A percentile compares a stretch with the other conserved stretches of the same genome.
These are phyloP conservation scores for Exsudoporus frostii DNA, from an alignment of 768 basidiomycete species.

Conservation along the genomic window DNA sequence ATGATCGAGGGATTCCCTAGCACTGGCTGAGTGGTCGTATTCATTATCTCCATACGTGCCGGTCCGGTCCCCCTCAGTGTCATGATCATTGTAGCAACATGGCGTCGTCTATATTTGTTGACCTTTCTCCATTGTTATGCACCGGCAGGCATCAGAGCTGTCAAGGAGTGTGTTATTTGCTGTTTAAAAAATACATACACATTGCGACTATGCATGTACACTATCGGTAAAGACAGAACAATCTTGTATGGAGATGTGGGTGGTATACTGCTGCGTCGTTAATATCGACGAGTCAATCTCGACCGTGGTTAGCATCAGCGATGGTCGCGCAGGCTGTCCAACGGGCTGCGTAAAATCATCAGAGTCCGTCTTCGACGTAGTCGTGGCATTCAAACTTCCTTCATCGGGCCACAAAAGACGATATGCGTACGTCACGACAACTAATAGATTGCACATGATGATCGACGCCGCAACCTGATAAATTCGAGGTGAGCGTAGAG, in stretches of 20 bases:
- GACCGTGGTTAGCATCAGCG: not conserved
- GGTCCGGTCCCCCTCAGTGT: too few relatives aligned
- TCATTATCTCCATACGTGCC: too few relatives aligned
- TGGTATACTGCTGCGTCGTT: not conserved
- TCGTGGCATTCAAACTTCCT: not conserved
- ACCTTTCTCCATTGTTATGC: not conserved
- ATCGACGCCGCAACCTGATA: constrained; percentile 5
- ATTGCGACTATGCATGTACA: not conserved
- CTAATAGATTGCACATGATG: constrained; percentile 17
- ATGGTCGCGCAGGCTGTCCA: not conserved
- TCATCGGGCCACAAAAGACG: not conserved
- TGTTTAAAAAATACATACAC: not conserved
- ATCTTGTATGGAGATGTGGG: not conserved
- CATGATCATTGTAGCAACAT: too few relatives aligned
- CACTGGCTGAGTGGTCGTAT: not conserved
- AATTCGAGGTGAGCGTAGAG: not conserved
- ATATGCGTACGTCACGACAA: constrained; percentile 16
- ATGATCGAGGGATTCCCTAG: too few relatives aligned
- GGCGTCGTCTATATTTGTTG: not conserved
- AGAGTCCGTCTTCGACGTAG: not conserved
- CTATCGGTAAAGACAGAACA: not conserved
- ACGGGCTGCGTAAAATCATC: constrained; percentile 1
- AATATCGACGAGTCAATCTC: not conserved
- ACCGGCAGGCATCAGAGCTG: not conserved
- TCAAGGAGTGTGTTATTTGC: not conserved